Evolutionary conservation across 345 rosid genomes (phyloP).

Genomic region (Nasturtium officinale): DNA sequence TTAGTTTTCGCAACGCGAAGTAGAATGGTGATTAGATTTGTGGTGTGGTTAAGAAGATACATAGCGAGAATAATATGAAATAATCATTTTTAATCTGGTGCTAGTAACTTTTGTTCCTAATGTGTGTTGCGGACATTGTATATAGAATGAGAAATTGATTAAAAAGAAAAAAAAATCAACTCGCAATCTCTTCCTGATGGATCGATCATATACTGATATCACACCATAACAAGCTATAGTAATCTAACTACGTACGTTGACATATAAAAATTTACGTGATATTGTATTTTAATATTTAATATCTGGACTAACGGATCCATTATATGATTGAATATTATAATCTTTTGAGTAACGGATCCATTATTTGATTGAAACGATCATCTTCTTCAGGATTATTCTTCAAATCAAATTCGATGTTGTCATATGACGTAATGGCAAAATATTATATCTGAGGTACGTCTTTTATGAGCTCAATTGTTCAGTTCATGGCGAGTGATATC

Average conservation of each 20-base stretch:
- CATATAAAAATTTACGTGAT: not conserved
- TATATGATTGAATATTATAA: not conserved
- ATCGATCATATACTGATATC: conserved; percentile 3
- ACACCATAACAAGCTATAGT: not conserved
- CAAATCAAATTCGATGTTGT: conserved; percentile 24
- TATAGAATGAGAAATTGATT: not conserved
- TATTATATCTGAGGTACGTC: not conserved
- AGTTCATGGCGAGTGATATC: conserved; percentile 35
- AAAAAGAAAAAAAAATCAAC: not conserved
- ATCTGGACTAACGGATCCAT: not conserved
- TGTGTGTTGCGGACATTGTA: not conserved
- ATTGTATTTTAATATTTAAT: too few species aligned
- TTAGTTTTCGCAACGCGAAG: not conserved
- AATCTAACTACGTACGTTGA: not conserved
- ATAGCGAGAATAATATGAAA: not conserved
- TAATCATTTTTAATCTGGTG: not conserved
- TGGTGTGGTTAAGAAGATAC: not conserved
- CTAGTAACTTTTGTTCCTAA: not conserved
- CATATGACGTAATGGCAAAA: conserved; percentile 37
- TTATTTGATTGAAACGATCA: conserved; percentile 7
- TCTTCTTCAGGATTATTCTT: conserved; percentile 9
- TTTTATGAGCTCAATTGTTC: conserved; percentile 20
- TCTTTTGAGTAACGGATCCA: not conserved
- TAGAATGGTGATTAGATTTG: not conserved
- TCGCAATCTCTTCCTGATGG: not conserved